phyloP scores from a whole-genome alignment of 2,329 filamentous ascomycete species.

The Aspergillus terreus region DNA sequence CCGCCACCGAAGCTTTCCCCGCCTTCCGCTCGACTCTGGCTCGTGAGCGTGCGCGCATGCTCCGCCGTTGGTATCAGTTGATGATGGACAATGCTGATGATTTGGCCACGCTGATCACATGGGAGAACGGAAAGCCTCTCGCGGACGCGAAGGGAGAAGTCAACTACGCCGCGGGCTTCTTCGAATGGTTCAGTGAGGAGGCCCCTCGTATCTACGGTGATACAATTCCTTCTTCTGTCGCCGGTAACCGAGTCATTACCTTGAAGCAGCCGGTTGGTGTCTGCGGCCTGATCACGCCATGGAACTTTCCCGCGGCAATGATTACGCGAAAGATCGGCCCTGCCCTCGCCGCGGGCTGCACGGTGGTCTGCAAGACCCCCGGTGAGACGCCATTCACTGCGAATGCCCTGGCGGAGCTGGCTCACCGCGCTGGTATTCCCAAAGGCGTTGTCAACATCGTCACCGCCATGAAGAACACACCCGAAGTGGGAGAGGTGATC shows the following conservation, averaged over 20 bases:
- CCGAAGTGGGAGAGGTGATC: constrained; percentile 70
- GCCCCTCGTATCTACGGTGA: constrained; percentile 57
- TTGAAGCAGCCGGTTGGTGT: constrained; percentile 66
- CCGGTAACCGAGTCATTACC: constrained; percentile 60
- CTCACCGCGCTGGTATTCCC: constrained; percentile 80
- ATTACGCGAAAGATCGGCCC: constrained; percentile 51
- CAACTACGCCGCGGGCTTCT: constrained; percentile 57
- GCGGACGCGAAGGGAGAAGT: constrained; percentile 59
- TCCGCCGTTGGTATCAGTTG: constrained; percentile 65
- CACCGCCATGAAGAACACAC: constrained; percentile 74
- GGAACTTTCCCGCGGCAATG: constrained; percentile 60
- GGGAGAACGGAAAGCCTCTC: constrained; percentile 67
- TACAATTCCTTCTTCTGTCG: constrained; percentile 57
- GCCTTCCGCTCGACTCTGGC: constrained; percentile 59
- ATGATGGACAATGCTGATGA: constrained; percentile 65
- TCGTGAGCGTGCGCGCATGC: constrained; percentile 58
- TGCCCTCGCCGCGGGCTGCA: constrained; percentile 86
- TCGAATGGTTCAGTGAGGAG: constrained; percentile 63
- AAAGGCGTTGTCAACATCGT: constrained; percentile 88
- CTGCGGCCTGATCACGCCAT: constrained; percentile 64
- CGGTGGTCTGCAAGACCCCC: constrained; percentile 86
- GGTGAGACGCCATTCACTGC: constrained; percentile 90
- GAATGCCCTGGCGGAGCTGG: constrained; percentile 81
- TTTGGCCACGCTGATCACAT: constrained; percentile 62
- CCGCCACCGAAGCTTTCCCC: constrained; percentile 69